Base-by-base conservation (phyloP, 495 filamentous ascomycete genomes). In the Talaromyces proteolyticus region DNA sequence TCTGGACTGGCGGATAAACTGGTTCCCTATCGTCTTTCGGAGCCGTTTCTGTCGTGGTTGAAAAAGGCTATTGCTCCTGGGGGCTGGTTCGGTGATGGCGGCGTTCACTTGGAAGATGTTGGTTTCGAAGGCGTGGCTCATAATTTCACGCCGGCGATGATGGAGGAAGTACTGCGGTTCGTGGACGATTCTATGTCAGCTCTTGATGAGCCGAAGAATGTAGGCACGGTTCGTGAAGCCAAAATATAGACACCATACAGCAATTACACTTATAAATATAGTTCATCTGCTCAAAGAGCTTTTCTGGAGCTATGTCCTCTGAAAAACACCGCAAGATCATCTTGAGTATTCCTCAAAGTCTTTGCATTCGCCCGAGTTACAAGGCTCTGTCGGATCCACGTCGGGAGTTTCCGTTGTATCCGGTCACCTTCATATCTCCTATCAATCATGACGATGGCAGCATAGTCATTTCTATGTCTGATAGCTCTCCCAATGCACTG, bases 401-500 rank as follows among this genome's bases (percentile, higher is more conserved):
- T 81, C 11, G 93, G 93, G 53, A 98, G 61, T 68, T 96, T 97
- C 2, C 63, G 71, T 60, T 78, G 76, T 47, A 96, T 88, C 42
- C 84, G 73, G 12, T 81, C 68, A 23, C 67, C 77, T 22, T 70
- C 74, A 68, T 91, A 98, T 46, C 93, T 72, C 53, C 76, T 73
- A 56, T 98, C 93, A 23, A 95, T 69, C 56, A 98, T 75, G 34
- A 95, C 65, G 44, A 98, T 96, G 16, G 85, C 82, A 1, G 94
- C 94, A 67, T 94, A 96, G 57, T 98, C 93, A 34, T 78, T 77
- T 12, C 76, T 79, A 66, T 98, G 93, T 29, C 93, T 73, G 54
- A 98, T 96, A 1, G 91, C 93, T 52, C 93, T 75, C 3, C 93
- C 93, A 55, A 98, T 89, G 58, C 87, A 90, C 72, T 98, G 93